These are phyloP conservation scores for Trichoderma simmonsii DNA, from an alignment of 2,329 filamentous ascomycete genomes.

Conservation along the genomic window DNA sequence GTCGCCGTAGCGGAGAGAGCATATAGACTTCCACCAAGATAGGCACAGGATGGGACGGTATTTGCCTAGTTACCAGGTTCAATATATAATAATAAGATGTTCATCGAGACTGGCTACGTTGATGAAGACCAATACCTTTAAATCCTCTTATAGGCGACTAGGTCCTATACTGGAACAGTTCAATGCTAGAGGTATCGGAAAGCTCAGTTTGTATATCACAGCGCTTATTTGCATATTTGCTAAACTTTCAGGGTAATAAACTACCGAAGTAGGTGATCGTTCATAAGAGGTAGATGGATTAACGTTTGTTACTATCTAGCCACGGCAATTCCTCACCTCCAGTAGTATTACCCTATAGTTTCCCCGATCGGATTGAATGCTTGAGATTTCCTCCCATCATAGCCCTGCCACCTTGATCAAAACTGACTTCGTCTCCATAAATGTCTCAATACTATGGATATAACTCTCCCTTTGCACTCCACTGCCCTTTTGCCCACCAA, in stretches of 20 bases:
- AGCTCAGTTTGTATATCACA: not conserved
- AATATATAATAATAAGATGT: not conserved
- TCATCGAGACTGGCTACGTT: not conserved
- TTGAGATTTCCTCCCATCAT: not conserved
- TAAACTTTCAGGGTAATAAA: not conserved
- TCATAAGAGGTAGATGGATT: not conserved
- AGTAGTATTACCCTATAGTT: not conserved
- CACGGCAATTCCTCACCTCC: no score
- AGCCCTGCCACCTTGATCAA: not conserved
- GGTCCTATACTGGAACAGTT: not conserved
- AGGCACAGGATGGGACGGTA: not conserved
- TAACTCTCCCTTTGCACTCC: not conserved
- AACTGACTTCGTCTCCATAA: not conserved
- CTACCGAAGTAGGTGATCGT: not conserved
- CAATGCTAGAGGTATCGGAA: not conserved
- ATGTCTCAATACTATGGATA: not conserved
- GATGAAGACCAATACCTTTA: not conserved
- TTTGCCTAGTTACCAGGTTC: not conserved
- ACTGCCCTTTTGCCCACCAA: slow-evolving; percentile 26
- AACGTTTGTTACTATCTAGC: not conserved
- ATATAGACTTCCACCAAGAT: not conserved
- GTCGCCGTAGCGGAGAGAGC: not conserved
- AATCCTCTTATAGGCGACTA: not conserved
- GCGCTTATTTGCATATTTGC: not conserved
- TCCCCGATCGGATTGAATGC: not conserved